Percentiles rank a stretch among this genome's conserved stretches.
These are phyloP conservation scores for Astrothelium macrocarpum DNA, from an alignment of 495 filamentous ascomycete genomes.

Conservation along the genomic window DNA sequence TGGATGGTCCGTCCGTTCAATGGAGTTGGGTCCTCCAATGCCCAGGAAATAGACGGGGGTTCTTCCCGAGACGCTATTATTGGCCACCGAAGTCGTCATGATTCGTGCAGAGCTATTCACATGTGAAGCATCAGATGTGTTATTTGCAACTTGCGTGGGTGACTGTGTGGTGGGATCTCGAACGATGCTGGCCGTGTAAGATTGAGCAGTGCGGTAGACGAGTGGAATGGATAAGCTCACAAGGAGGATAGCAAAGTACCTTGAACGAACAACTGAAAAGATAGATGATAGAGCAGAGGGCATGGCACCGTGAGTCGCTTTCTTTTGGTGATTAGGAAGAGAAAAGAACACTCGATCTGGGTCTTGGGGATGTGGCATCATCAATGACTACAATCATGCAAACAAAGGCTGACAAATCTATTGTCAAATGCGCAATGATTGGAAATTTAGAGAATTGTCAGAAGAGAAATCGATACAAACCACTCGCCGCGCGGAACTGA, in stretches of 20 bases:
- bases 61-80: conserved; percentile 14
- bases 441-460: neutral
- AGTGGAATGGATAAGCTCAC: conserved; percentile 22
- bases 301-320: conserved; percentile 16
- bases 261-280: conserved; percentile 17
- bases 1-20: conserved; percentile 64
- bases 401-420: neutral
- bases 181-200: conserved; percentile 6
- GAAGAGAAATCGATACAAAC: neutral
- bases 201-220: conserved; percentile 17
- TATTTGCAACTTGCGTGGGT: neutral
- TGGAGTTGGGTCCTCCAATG: conserved; percentile 61
- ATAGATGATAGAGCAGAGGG: conserved; percentile 6
- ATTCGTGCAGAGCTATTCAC: neutral
- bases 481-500: neutral
- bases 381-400: neutral
- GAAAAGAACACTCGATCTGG: neutral
- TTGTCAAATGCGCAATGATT: neutral
- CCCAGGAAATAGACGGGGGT: conserved; percentile 72
- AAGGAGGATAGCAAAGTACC: conserved; percentile 24
- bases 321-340: neutral
- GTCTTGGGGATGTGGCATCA: neutral
- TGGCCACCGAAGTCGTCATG: conserved; percentile 3
- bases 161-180: neutral
- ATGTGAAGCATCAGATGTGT: neutral